These are phyloP conservation scores for Lepidopterella palustris DNA, from an alignment of 495 filamentous ascomycete genomes.

Conservation along the genomic window DNA sequence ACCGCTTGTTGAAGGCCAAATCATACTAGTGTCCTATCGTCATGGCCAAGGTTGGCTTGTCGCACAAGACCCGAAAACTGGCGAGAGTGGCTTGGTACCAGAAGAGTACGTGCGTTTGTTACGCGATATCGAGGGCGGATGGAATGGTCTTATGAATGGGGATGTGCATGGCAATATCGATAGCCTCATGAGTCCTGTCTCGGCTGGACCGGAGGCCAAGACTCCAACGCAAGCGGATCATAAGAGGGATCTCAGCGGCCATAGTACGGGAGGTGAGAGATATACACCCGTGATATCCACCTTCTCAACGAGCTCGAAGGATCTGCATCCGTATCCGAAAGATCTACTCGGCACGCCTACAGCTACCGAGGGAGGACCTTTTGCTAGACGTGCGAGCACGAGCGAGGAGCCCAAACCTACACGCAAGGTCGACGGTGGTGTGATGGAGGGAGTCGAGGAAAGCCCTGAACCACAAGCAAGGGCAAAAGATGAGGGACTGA, in stretches of 20 bases:
- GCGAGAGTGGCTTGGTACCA: conserved; percentile 81
- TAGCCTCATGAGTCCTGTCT: conserved; percentile 22
- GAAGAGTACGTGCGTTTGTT: conserved; percentile 94
- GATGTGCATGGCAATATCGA: conserved; percentile 7
- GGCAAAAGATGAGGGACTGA: background rate
- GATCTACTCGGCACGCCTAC: conserved; percentile 26
- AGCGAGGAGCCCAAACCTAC: background rate
- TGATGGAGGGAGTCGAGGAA: conserved; percentile 24
- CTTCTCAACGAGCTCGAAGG: conserved; percentile 69
- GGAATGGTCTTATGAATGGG: conserved; percentile 31
- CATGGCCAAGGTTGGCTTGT: conserved; percentile 97
- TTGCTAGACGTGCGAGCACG: conserved; percentile 4
- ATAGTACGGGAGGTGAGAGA: conserved; percentile 48
- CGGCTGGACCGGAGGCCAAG: conserved; percentile 23
- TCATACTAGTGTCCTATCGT: conserved; percentile 92
- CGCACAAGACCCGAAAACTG: conserved; percentile 90
- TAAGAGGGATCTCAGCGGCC: conserved; percentile 30
- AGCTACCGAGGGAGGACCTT: conserved; percentile 7
- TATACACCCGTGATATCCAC: conserved; percentile 61
- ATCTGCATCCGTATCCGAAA: conserved; percentile 64
- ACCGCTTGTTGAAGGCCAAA: conserved; percentile 84
- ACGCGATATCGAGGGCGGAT: conserved; percentile 76
- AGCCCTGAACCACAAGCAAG: background rate
- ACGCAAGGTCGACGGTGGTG: background rate
- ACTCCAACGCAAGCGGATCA: conserved; percentile 30